Evolutionary conservation across 371 early-diverging fungal genomes (phyloP).

Genomic region (Phascolomyces articulosus): DNA sequence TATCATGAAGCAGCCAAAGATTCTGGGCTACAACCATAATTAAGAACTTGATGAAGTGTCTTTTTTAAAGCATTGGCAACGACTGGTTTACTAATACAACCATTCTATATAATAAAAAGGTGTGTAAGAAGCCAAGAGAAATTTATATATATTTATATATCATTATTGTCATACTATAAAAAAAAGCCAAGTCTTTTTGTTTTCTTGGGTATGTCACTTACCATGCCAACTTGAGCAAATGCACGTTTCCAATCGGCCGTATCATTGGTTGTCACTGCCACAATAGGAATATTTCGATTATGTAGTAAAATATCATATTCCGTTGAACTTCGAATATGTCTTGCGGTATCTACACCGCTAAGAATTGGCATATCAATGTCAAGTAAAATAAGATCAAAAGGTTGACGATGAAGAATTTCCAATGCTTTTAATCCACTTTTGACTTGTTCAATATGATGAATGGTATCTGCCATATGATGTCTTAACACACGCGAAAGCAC

Average conservation of each 20-base stretch:
- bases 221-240: slow-evolving; percentile 26
- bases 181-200: not conserved
- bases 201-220: not conserved
- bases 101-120: slow-evolving; percentile 35
- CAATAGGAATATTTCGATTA: slow-evolving; percentile 62
- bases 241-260: slow-evolving; percentile 24
- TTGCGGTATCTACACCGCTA: slow-evolving; percentile 59
- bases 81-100: slow-evolving; percentile 54
- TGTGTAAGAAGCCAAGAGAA: not conserved
- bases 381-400: slow-evolving; percentile 58
- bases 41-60: slow-evolving; percentile 32
- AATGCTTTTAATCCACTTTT: slow-evolving; percentile 49
- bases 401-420: slow-evolving; percentile 35
- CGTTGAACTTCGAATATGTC: slow-evolving; percentile 35
- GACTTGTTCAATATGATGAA: slow-evolving; percentile 43
- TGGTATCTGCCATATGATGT: slow-evolving; percentile 49
- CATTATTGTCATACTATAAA: no score
- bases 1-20: slow-evolving; percentile 11
- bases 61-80: slow-evolving; percentile 32
- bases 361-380: slow-evolving; percentile 71
- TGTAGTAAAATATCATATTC: slow-evolving; percentile 48
- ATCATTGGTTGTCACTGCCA: slow-evolving; percentile 71
- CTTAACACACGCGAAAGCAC: slow-evolving; percentile 55
- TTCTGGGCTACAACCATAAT: slow-evolving; percentile 23
- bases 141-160: not conserved